phyloP scores from a whole-genome alignment of 495 filamentous ascomycete species.

The Penicillium simplicissimum region DNA sequence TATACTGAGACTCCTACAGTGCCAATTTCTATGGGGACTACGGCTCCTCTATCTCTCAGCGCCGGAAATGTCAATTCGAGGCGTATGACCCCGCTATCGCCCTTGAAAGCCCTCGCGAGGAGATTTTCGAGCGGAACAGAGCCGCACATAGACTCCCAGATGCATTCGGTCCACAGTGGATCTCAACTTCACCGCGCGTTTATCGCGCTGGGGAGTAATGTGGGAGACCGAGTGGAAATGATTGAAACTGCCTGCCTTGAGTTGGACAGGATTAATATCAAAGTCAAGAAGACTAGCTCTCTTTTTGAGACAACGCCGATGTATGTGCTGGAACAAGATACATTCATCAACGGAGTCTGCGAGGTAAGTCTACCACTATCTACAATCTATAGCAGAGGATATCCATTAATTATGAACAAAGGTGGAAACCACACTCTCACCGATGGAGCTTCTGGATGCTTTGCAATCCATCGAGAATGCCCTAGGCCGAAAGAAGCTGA shows the following conservation, averaged over 20 bases:
- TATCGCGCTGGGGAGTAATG: constrained; percentile 90
- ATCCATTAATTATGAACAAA: constrained; percentile 37
- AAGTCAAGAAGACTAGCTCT: constrained; percentile 75
- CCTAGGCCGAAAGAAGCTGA: constrained; percentile 76
- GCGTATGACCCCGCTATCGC: constrained; percentile 17
- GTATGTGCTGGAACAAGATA: constrained; percentile 87
- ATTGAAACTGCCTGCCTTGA: constrained; percentile 80
- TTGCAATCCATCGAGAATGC: constrained; percentile 80
- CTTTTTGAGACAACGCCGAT: constrained; percentile 95
- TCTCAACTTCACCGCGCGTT: constrained; percentile 58
- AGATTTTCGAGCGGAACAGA: constrained; percentile 29
- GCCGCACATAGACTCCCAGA: constrained; percentile 24
- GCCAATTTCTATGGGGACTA: constrained; percentile 12
- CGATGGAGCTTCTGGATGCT: constrained; percentile 71
- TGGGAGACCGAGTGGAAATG: constrained; percentile 79
- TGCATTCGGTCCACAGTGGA: constrained; percentile 24
- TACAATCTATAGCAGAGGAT: background rate
- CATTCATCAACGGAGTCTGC: constrained; percentile 90
- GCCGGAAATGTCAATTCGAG: constrained; percentile 17
- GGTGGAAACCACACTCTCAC: constrained; percentile 79
- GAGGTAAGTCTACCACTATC: constrained; percentile 61
- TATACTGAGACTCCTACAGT: constrained; percentile 10
- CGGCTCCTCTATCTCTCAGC: constrained; percentile 6
- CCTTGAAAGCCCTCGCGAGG: constrained; percentile 18
- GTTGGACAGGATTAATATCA: constrained; percentile 71